Base-by-base conservation (phyloP, 176 grass and related monocot genomes). In the Puya raimondii region DNA sequence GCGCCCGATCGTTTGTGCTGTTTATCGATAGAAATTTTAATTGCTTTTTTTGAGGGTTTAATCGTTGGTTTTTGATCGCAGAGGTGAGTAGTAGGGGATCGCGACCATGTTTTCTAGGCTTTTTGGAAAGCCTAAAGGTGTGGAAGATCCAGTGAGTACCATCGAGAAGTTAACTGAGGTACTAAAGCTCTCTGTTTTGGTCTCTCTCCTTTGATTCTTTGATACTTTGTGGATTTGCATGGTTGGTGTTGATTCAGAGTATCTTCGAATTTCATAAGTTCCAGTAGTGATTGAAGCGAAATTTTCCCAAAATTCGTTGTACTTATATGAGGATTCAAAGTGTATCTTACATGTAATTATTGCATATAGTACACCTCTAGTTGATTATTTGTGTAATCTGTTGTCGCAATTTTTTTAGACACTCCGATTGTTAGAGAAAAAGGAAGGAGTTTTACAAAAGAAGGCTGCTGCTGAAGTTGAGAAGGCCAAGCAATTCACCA, bases 391-490 rank as follows among this genome's bases (percentile, higher is more conserved):
- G 18, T 58, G 2, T 17, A n/a, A 1, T 58, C 18, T 58, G 12
- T 17, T 20, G 6, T 75, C 49, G 64, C 68, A 16, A 56, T 56
- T 72, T 14, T 53, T 64, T 25, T 69, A 91, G 85, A 91, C 89
- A 75, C 89, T 85, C 25, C 85, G 87, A 49, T 85, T 85, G 85
- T 74, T 91, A 68, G 89, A 91, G 79, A 91, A 91, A 72, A 91
- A 88, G 73, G 89, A 91, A 58, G 85, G 82, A 77, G 79, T 85
- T 23, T 74, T 91, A 10, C 79, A 85, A 53, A 91, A 85, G 81
- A 91, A 91, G 20, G 84, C 79, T 70, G 66, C 76, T 50, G 79
- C 61, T 50, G 89, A 91, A 66, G 69, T 91, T 69, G 89, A 91
- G 74, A 88, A 75, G 56, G 89, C 85, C 50, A 91, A 88, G 69